Evolutionary conservation across 2,329 filamentous ascomycete species (phyloP).

Genomic region (Pseudogymnoascus sp.): DNA sequence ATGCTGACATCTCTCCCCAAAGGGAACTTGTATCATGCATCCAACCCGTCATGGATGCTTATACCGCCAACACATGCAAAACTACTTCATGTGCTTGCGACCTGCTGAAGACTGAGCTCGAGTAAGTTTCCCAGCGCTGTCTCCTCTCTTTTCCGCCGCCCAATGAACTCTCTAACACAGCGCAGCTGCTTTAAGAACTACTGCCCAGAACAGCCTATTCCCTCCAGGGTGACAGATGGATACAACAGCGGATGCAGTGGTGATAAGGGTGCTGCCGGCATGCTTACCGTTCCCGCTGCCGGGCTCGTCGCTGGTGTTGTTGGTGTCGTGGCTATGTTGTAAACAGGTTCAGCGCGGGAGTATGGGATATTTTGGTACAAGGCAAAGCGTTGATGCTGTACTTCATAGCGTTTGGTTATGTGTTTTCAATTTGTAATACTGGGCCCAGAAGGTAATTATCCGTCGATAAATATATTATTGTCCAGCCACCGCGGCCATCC

Average conservation of each 20-base stretch:
- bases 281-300: not conserved
- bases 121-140: not conserved
- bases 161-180: not conserved
- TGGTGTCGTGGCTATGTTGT: not conserved
- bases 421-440: not conserved
- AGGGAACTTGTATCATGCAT: not conserved
- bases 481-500: not conserved
- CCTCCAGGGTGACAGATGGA: not conserved
- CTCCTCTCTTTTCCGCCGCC: not conserved
- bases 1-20: not conserved
- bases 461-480: not conserved
- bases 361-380: not conserved
- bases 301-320: not conserved
- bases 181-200: not conserved
- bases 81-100: not conserved
- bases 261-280: not conserved
- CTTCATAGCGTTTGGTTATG: not conserved
- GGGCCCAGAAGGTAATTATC: not conserved
- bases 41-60: not conserved
- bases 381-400: not conserved
- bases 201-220: not conserved
- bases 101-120: not conserved
- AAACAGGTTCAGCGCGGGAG: not conserved
- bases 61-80: not conserved
- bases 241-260: not conserved